A percentile compares a stretch with the other conserved stretches of the same genome.
Evolutionary conservation across 2,329 filamentous ascomycete genomes (phyloP).

Genomic region (Didymella pomorum): DNA sequence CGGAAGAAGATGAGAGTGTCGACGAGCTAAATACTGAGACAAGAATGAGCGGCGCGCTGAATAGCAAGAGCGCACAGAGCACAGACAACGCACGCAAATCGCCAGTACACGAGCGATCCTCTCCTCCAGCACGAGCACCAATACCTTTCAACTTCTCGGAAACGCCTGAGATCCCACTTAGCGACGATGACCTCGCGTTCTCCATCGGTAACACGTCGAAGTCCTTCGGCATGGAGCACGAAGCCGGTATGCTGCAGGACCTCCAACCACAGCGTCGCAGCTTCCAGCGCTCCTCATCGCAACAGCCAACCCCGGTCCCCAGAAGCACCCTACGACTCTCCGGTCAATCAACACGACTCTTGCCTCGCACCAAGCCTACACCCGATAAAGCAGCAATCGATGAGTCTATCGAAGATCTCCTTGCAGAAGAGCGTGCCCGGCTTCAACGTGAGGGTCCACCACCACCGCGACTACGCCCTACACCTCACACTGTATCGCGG

Average conservation of each 20-base stretch:
- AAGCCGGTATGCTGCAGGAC: constrained; percentile 41
- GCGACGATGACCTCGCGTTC: constrained; percentile 32
- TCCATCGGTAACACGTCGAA: constrained; percentile 43
- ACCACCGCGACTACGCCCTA: constrained; percentile 8
- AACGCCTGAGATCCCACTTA: constrained; percentile 30
- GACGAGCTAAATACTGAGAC: constrained; percentile 27
- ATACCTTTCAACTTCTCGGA: constrained; percentile 16
- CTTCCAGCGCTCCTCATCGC: constrained; percentile 15
- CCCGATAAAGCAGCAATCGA: constrained; percentile 15
- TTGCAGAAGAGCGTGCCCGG: constrained; percentile 31
- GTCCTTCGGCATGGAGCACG: constrained; percentile 45
- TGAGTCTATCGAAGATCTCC: constrained; percentile 24
- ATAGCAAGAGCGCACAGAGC: constrained; percentile 7
- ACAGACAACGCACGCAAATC: constrained; percentile 9
- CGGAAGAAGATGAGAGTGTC: constrained; percentile 24
- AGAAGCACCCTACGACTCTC: not conserved
- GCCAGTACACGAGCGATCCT: constrained; percentile 16
- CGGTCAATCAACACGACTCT: not conserved
- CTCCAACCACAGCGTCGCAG: not conserved
- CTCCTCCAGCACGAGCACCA: constrained; percentile 1
- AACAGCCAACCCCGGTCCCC: constrained; percentile 12
- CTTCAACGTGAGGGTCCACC: constrained; percentile 26
- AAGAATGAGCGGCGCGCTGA: constrained; percentile 24
- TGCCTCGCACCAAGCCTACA: constrained; percentile 4
- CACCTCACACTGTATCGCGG: not conserved